Evolutionary conservation across 1,139 yeast species (phyloP).

Genomic region (Scheffersomyces stambukii): DNA sequence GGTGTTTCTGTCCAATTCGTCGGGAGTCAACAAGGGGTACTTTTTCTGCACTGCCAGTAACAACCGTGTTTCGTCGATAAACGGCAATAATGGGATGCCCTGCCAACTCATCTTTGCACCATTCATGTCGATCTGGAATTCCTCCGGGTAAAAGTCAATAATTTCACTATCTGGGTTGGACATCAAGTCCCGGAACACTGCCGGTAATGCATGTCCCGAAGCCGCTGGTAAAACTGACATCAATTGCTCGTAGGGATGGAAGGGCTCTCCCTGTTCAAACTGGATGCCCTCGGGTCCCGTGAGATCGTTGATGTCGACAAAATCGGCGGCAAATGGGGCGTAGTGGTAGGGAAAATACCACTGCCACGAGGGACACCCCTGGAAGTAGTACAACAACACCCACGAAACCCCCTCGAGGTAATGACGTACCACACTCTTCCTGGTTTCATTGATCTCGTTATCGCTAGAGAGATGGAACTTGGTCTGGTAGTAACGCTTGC

Average conservation of each 20-base stretch:
- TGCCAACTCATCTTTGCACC: slow-evolving; percentile 96
- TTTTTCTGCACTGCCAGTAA: slow-evolving; percentile 61
- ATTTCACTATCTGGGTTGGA: slow-evolving; percentile 75
- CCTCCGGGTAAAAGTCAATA: slow-evolving; percentile 87
- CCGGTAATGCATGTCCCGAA: slow-evolving; percentile 87
- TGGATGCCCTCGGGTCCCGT: slow-evolving; percentile 51
- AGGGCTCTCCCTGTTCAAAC: slow-evolving; percentile 75
- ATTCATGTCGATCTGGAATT: slow-evolving; percentile 89
- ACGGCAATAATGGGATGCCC: slow-evolving; percentile 86
- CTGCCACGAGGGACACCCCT: slow-evolving; percentile 98
- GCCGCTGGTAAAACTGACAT: slow-evolving; percentile 98
- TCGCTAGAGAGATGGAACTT: slow-evolving; percentile 62
- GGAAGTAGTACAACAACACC: slow-evolving; percentile 91
- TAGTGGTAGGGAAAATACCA: slow-evolving; percentile 98
- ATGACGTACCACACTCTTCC: slow-evolving; percentile 60
- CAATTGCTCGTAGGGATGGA: slow-evolving; percentile 90
- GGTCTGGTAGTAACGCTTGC: slow-evolving; percentile 69
- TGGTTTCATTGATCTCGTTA: slow-evolving; percentile 52
- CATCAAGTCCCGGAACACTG: slow-evolving; percentile 80
- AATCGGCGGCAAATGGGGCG: slow-evolving; percentile 95
- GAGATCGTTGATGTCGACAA: slow-evolving; percentile 47
- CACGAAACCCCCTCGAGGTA: slow-evolving; percentile 95
- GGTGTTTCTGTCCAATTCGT: slow-evolving; percentile 69
- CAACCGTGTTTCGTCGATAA: slow-evolving; percentile 79
- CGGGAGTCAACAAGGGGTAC: slow-evolving; percentile 60